Evolutionary conservation across 805 yeast species (phyloP), one percentile per base, ranked within the genome.

Genomic region (Teunomyces atbi): DNA sequence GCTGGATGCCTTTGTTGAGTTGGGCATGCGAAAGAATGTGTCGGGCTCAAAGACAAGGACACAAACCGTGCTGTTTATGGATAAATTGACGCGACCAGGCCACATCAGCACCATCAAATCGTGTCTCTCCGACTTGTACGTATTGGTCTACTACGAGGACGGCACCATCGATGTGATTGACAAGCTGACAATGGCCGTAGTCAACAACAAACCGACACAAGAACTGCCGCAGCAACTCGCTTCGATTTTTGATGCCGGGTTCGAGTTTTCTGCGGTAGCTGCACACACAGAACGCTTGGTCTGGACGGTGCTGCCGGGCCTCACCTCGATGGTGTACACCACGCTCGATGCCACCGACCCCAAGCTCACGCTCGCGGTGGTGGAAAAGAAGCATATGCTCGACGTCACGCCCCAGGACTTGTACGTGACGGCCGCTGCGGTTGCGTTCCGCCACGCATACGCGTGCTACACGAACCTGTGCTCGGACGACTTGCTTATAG

Each of bases 381-480:
- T 59, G 7, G 60, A 57, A 34, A 64, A 59, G 38, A 21, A 33
- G 4, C 29, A 34, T 4, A 29, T 30, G 23, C 30, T 42, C 6
- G 61, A 53, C 2, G 33, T 52, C 1, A 44, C 64, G 3, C 56
- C 66, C 0, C 71, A 71, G 3, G 66, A 69, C 11, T 46, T 74
- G 34, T 60, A 66, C n/a, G 54, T 73, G 1, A 64, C 80, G 0
- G 75, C 86, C 0, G 82, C 80, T 1, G 83, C 81, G 0, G 64
- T 88, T 42, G 88, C 95, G 0, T 71, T 77, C 23, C 66, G 82
- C 5, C 89, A 86, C 60, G 81, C 94, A 0, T 74, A 77, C 45
- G 79, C 90, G 0, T 87, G 91, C 54, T 86, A 83, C 61, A 74
- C 82, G 40, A 84, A 79, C 44, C 68, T 79, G 6, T 77, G 80